Evolutionary conservation across 345 rosid genomes (phyloP), one percentile per base, ranked within the genome.

Genomic region (Heritiera fomes): DNA sequence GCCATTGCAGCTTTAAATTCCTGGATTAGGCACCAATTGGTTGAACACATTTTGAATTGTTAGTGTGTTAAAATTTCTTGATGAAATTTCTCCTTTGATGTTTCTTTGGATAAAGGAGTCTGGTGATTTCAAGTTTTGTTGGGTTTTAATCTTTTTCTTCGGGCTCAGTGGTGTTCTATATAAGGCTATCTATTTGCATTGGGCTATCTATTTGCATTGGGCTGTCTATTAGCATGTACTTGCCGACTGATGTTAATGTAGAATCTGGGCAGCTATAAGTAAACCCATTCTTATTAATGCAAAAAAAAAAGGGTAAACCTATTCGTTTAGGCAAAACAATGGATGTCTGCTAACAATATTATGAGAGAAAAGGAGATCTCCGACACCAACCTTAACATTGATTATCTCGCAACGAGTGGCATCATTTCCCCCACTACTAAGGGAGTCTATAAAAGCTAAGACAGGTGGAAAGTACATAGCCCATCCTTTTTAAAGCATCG

Each of bases 381-480:
- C 6, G 15, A 50, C 6, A 20, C 41, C 28, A 23, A 23, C 28
- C 20, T 11, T 15, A 71, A 52, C 43, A 12, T 20, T 30, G 47
- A 18, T 47, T 30, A 56, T n/a, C 43, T 10, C 23, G 12, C 0
- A 2, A n/a, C 11, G 11, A n/a, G 7, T n/a, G 30, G 32, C 6
- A 10, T 59, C 12, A 45, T 63, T 7, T 62, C 68, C 3, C 80
- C 82, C 69, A 67, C 82, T 56, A 45, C 30, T 18, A 62, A 28
- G 75, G 80, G 71, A 70, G 61, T 46, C 62, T 6, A 41, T 63
- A 20, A 60, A 60, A 10, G 17, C 8, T 1, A 59, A 17, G 72
- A 46, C 82, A 76, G 58, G 28, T 78, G 87, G 85, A 77, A 68
- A 14, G n/a, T 63, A 23, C 28, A 23, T 23, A 23, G 60, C 82